Base-by-base conservation (phyloP, 2,329 filamentous ascomycete genomes). In the Geosmithia morbida region DNA sequence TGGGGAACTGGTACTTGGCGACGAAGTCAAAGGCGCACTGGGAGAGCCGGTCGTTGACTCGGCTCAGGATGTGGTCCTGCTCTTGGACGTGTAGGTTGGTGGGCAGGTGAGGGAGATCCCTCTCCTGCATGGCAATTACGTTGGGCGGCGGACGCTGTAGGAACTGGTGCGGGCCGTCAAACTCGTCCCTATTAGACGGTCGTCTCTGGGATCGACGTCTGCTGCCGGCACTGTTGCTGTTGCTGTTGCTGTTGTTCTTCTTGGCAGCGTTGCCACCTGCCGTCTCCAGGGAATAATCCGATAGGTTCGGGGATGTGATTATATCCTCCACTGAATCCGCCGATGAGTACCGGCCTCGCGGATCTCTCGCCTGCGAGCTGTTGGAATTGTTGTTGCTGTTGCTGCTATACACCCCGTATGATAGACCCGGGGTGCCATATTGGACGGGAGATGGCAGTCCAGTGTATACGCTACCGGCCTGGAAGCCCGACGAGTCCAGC, bases 21-120 rank as follows among this genome's bases (percentile, higher is more conserved):
- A 94, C 82, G 64, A 94, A 94, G 66, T 94, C 85, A 71, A 84
- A 94, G 30, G 86, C 87, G 62, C 86, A 92, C 62, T 85, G 83
- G 20, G 86, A 88, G 43, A 94, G 71, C 51, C 86, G 77, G 65
- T 90, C 85, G 67, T 92, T 92, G 63, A 92, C 85, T 63, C 83
- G 77, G 48, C 77, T 78, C 49, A 92, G 70, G 55, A 94, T 85
- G 58, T 75, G 77, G 66, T 92, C 86, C 69, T 94, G 87, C 65
- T 94, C 87, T 64, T 87, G 81, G 47, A 87, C 81, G 57, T 85
- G 76, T 45, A 94, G 75, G 61, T 88, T 87, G 57, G 85, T 88
- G 44, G 87, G 87, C 30, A 92, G 77, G 61, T 85, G 81, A 18
- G 86, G 86, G 46, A 94, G 72, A 58, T 90, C 85, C 54, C 83